phyloP scores from a whole-genome alignment of 108 stramenopile species.

The Schizochytrium sp. region DNA sequence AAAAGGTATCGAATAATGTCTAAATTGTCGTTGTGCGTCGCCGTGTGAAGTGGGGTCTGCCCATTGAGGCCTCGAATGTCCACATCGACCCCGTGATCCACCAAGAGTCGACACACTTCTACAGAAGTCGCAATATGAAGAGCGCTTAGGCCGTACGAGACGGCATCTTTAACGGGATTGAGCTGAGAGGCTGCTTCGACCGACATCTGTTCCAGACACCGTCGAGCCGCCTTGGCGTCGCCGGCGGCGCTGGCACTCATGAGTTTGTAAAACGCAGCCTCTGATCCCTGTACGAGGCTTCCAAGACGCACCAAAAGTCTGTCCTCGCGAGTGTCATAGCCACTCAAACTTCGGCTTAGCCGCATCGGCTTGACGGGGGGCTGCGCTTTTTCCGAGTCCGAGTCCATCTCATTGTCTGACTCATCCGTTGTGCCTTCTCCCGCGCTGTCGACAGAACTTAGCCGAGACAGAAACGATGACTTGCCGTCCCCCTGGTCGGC shows the following conservation, averaged over 20 bases:
- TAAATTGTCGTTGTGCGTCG: background rate
- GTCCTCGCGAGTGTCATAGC: background rate
- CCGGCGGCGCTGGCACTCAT: background rate
- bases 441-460: no score
- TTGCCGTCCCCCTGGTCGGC: no score
- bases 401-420: background rate
- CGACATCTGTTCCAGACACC: background rate
- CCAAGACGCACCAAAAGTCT: background rate
- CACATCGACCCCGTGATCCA: background rate
- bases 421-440: background rate
- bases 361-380: background rate
- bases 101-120: background rate
- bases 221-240: background rate
- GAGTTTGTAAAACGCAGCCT: background rate
- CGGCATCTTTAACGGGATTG: background rate
- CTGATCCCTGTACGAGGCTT: background rate
- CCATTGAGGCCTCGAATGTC: slow-evolving; percentile 2
- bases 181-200: background rate
- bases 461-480: no score
- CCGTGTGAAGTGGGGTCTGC: background rate
- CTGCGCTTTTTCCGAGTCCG: background rate
- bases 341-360: background rate
- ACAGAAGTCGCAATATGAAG: background rate
- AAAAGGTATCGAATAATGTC: background rate
- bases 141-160: background rate